phyloP scores from a whole-genome alignment of 176 grass and related monocot genomes.

The Tillandsia fasciculata region DNA sequence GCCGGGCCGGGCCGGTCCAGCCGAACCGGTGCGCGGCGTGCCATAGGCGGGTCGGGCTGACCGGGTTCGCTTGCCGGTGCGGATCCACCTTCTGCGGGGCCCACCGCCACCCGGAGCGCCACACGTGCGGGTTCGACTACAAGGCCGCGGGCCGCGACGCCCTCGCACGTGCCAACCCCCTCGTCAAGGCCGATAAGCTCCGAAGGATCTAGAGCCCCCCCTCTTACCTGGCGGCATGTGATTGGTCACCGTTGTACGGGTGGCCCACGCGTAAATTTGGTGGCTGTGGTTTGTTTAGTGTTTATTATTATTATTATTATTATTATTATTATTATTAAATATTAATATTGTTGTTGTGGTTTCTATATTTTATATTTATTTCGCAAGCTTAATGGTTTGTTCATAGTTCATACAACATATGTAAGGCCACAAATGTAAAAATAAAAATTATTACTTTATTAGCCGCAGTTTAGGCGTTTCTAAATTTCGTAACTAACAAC shows the following conservation, averaged over 20 bases:
- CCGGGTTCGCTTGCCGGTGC: conserved; percentile 26
- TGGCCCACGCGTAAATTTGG: not conserved
- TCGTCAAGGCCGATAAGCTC: conserved; percentile 1
- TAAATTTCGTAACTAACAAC: too few species aligned
- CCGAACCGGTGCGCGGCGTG: conserved; percentile 25
- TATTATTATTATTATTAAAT: too few species aligned
- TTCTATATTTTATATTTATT: too few species aligned
- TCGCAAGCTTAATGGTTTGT: too few species aligned
- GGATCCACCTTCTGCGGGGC: conserved; percentile 4
- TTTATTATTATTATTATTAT: too few species aligned
- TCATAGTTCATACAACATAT: too few species aligned
- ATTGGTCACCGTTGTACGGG: not conserved
- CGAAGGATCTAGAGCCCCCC: not conserved
- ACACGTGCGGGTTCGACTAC: conserved; percentile 21
- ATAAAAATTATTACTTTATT: too few species aligned
- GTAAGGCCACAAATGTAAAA: too few species aligned
- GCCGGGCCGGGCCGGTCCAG: not conserved
- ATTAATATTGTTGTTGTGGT: too few species aligned
- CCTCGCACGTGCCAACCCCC: conserved; percentile 1
- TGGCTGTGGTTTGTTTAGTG: too few species aligned
- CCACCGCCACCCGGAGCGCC: conserved; percentile 22
- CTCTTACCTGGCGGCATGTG: not conserved
- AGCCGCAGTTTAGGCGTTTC: too few species aligned
- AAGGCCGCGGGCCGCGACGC: not conserved
- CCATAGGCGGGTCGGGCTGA: conserved; percentile 35